Percentiles rank a stretch among this genome's conserved stretches.
Evolutionary conservation across 2,329 filamentous ascomycete species (phyloP).

Genomic region (Cladophialophora immunda): DNA sequence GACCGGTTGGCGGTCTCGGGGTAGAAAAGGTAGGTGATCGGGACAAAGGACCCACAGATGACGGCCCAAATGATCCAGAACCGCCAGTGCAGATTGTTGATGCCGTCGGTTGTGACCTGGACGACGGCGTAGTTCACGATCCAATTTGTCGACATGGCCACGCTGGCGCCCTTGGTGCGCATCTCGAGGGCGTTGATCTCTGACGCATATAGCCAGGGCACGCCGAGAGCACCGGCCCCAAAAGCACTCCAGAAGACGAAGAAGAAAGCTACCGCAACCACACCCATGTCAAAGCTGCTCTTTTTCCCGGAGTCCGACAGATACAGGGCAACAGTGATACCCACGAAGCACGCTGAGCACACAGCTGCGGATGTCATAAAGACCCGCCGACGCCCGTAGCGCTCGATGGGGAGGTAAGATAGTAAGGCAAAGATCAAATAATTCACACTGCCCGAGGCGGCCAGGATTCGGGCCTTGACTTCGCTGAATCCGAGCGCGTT

Average conservation of each 20-base stretch:
- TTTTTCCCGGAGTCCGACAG: slow-evolving; percentile 51
- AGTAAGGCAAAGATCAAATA: slow-evolving; percentile 56
- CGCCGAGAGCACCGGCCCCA: slow-evolving; percentile 50
- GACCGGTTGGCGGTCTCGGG: slow-evolving; percentile 45
- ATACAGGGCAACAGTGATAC: slow-evolving; percentile 58
- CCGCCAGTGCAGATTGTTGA: slow-evolving; percentile 44
- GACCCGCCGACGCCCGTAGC: slow-evolving; percentile 57
- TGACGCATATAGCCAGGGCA: slow-evolving; percentile 50
- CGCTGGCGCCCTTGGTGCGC: slow-evolving; percentile 46
- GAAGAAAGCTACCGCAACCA: slow-evolving; percentile 59
- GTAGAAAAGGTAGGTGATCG: slow-evolving; percentile 46
- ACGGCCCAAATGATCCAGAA: slow-evolving; percentile 46
- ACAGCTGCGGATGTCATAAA: slow-evolving; percentile 61
- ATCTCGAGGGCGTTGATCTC: slow-evolving; percentile 48
- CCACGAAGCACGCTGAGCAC: slow-evolving; percentile 59
- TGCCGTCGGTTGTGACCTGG: slow-evolving; percentile 45
- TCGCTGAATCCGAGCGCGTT: slow-evolving; percentile 50
- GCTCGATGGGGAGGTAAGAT: slow-evolving; percentile 58
- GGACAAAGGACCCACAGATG: slow-evolving; percentile 42
- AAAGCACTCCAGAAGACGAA: slow-evolving; percentile 52
- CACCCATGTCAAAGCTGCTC: slow-evolving; percentile 54
- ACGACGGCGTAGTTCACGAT: slow-evolving; percentile 47
- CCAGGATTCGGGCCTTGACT: slow-evolving; percentile 52
- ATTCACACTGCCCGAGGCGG: slow-evolving; percentile 57
- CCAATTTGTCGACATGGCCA: slow-evolving; percentile 45